Base-by-base conservation (phyloP, 139 green algal species). In the Helicosporidium sp. region DNA sequence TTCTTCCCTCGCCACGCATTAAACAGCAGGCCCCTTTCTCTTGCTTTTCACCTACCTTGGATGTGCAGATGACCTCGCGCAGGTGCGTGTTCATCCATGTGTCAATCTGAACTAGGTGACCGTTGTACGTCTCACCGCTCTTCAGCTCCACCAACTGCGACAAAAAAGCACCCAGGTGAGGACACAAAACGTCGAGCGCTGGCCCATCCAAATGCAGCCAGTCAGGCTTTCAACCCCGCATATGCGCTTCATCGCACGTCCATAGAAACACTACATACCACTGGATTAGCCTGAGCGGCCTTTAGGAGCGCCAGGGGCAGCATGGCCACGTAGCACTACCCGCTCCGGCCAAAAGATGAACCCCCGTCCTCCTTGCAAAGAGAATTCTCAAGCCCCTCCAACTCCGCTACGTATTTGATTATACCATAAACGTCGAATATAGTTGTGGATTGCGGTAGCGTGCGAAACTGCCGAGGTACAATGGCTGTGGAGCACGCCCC, bases 1-100 rank as follows among this genome's bases (percentile, higher is more conserved):
- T n/a, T n/a, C n/a, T n/a, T n/a, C n/a, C n/a, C n/a, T n/a, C n/a
- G n/a, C n/a, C n/a, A n/a, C n/a, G n/a, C n/a, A 13, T n/a, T n/a
- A 40, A 40, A 10, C 33, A 40, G 13, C 12, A 40, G 12, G 33
- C 33, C 33, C 33, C 12, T 13, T 13, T 13, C 33, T 10, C 13
- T 40, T 13, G 12, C 10, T 40, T 13, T 13, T 37, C 31, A 18
- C 31, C 31, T 28, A 79, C 79, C 70, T 90, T 93, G 19, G 79
- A 88, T 18, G 88, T 97, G 77, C 81, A 95, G 47, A 98, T 96
- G 39, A 96, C 88, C 55, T 97, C 89, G 7, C 71, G 60, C 13
- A 98, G 31, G 41, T 97, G 88, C 12, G 96, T 75, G 58, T 98
- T 98, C 89, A 98, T 98, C 89, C 89, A 98, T 8, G 75, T 89